These are phyloP conservation scores for Persicaria tinctoria DNA, from an alignment of 148 eudicot species.

Conservation along the genomic window DNA sequence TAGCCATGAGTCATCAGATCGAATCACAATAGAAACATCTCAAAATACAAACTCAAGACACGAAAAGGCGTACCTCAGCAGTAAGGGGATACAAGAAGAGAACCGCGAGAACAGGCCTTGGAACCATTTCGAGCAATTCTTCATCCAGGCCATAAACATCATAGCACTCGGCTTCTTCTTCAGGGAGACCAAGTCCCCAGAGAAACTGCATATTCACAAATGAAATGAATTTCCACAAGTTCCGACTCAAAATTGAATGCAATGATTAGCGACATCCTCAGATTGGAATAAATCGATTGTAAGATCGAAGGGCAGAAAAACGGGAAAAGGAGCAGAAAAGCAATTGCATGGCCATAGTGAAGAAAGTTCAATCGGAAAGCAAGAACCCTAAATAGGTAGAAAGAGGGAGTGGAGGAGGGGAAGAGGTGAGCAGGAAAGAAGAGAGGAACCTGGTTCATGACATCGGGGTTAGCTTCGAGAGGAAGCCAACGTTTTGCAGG, in stretches of 20 bases:
- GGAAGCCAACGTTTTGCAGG: constrained; percentile 87
- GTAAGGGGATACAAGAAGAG: constrained; percentile 77
- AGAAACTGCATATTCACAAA: constrained; percentile 57
- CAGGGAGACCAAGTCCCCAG: constrained; percentile 82
- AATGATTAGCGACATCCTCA: neutral
- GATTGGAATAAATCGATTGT: neutral
- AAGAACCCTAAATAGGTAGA: neutral
- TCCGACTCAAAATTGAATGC: neutral
- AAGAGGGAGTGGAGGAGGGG: neutral
- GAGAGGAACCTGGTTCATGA: constrained; percentile 74
- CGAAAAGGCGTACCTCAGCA: constrained; percentile 33
- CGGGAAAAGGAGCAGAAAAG: neutral
- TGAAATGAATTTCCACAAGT: neutral
- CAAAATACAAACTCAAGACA: neutral
- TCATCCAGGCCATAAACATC: constrained; percentile 94
- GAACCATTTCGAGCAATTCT: constrained; percentile 84
- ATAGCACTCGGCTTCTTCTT: constrained; percentile 70
- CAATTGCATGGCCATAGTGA: neutral
- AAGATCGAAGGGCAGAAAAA: neutral
- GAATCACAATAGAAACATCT: neutral
- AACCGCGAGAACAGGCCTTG: constrained; percentile 89
- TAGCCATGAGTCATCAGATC: neutral
- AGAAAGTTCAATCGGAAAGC: neutral
- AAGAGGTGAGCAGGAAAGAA: neutral
- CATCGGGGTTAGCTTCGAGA: constrained; percentile 92